phyloP scores from a whole-genome alignment of 1,284 basidiomycete genomes.

The Termitomyces sp. region DNA sequence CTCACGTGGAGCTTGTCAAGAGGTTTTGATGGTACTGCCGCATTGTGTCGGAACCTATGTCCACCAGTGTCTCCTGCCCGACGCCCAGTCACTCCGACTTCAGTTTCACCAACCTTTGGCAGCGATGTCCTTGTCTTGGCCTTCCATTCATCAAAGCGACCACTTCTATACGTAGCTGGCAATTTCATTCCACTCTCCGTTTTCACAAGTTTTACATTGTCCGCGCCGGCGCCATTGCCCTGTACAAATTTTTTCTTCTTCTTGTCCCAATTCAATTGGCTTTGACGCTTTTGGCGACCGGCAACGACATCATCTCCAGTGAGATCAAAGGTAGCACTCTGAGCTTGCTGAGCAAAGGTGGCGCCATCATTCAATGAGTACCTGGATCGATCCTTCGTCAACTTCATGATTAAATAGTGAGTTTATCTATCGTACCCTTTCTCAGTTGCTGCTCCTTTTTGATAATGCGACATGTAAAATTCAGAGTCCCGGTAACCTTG shows the following conservation, averaged over 20 bases:
- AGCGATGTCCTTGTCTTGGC: conserved; percentile 66
- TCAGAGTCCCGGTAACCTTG: conserved; percentile 71
- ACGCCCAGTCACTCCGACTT: conserved; percentile 40
- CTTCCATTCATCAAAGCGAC: conserved; percentile 95
- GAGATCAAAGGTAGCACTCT: conserved; percentile 79
- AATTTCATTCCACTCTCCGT: conserved; percentile 91
- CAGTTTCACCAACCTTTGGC: conserved; percentile 80
- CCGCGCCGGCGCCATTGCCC: conserved; percentile 80
- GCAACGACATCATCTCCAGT: conserved; percentile 73
- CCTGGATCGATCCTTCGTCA: conserved; percentile 32
- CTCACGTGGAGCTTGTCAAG: conserved; percentile 62
- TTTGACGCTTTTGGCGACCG: conserved; percentile 60
- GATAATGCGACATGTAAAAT: conserved; percentile 91
- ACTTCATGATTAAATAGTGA: conserved; percentile 1
- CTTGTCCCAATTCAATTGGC: conserved; percentile 84
- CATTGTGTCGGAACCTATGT: conserved; percentile 65
- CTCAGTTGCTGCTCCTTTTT: conserved; percentile 81
- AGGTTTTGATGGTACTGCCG: conserved; percentile 57
- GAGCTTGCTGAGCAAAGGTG: conserved; percentile 84
- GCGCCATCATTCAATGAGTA: conserved; percentile 85
- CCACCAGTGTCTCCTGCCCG: conserved; percentile 34
- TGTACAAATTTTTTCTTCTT: conserved; percentile 95
- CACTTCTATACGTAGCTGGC: conserved; percentile 92
- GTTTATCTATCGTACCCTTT: conserved; percentile 61
- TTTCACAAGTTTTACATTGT: conserved; percentile 92